Base-by-base conservation (phyloP, 805 yeast species). In the Saccharomyces jurei region DNA sequence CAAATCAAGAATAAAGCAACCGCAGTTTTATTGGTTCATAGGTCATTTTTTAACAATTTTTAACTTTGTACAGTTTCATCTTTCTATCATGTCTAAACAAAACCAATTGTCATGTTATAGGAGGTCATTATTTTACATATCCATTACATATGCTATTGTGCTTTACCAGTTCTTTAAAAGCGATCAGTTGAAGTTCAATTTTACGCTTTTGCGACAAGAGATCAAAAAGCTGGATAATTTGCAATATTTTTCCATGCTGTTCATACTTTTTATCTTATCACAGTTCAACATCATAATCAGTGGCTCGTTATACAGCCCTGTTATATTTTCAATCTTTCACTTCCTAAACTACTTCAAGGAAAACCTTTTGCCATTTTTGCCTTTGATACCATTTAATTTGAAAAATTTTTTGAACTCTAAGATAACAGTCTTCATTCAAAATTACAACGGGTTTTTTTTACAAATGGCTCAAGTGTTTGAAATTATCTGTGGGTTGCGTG, bases 11-110 rank as follows among this genome's bases (percentile, higher is more conserved):
- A 55, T 65, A 27, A 64, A 70, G 58, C 78, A 83, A 10, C 81
- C 82, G 8, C 89, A 84, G 65, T 83, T 85, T 64, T 81, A 81
- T 61, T 85, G 91, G 91, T 85, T 79, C 59, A 52, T 82, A 28
- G 85, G 87, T 17, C 88, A 85, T 67, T 73, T 79, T 13, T 64
- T 75, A 31, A 79, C 83, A 1, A 2, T 59, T 67, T 52, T 78
- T 71, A 66, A 77, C 78, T 62, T 54, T 69, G 2, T 58, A 69
- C 21, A 74, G 72, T 61, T 67, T 73, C 48, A 52, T 78, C 41
- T 72, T 36, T 75, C 83, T 6, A 73, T 81, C 52, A 75, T 79
- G 53, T 66, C 71, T 8, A 61, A 66, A 58, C 57, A 63, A 0
- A 52, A 63, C 1, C 71, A 77, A 10, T 56, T 64, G 30, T 67